Conservation (phyloP, 1,139 yeast species). For the Hyphopichia khmerensis region DNA sequence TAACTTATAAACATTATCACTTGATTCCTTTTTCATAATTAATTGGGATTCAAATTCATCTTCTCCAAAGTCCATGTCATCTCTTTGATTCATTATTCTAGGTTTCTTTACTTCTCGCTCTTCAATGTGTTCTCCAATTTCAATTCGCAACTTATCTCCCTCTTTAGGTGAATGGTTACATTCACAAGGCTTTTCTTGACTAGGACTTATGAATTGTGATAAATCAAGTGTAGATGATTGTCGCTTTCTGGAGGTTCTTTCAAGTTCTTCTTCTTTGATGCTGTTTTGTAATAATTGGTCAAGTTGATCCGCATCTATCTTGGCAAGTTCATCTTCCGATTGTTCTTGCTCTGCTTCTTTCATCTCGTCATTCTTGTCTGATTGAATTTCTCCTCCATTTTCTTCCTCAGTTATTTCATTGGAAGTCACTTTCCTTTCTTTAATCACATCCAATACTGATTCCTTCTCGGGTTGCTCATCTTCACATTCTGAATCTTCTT, state of each 20-base stretch:
- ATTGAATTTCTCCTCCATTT: not conserved
- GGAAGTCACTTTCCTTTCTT: too few relatives aligned
- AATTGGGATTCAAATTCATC: not conserved
- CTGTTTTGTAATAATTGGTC: not conserved
- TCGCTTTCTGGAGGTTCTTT: not conserved
- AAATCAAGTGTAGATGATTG: not conserved
- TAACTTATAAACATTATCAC: slow-evolving; percentile 1
- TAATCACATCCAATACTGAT: too few relatives aligned
- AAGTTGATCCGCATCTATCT: not conserved
- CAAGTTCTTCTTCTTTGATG: not conserved
- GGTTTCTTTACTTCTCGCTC: slow-evolving; percentile 3
- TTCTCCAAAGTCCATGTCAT: slow-evolving; percentile 2
- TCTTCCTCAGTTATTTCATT: too few relatives aligned
- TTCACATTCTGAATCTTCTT: not conserved
- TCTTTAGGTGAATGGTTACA: not conserved
- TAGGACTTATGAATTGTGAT: not conserved
- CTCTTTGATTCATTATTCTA: not conserved
- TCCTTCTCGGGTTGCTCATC: slow-evolving; percentile 4
- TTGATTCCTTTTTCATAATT: not conserved
- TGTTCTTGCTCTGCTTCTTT: not conserved
- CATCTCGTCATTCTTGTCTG: not conserved
- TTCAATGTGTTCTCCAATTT: slow-evolving; percentile 3
- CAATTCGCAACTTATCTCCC: not conserved
- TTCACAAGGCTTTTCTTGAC: not conserved
- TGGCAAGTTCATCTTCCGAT: not conserved